Base-by-base conservation (phyloP, 805 yeast species). In the Cyberlindnera galapagoensis region DNA sequence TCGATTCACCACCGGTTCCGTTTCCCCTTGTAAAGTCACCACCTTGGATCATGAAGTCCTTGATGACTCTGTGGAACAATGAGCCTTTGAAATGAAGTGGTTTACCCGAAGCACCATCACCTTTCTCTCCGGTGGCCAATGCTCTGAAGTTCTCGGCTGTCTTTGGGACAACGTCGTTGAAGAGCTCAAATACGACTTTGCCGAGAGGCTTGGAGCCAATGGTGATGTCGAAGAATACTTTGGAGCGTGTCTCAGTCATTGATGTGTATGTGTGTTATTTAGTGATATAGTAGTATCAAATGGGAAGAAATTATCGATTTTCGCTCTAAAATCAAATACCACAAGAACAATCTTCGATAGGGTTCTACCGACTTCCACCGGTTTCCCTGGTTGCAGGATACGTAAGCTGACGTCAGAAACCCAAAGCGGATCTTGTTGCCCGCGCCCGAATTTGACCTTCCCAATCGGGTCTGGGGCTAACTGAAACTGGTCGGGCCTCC, bases 121-220 rank as follows among this genome's bases (percentile, higher is more conserved):
- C 94, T 49, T 80, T 77, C 53, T 85, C 94, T 17, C 97, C 97
- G 24, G 95, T 80, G 59, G 94, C 80, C 35, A 90, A 63, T 5
- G 90, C 86, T 39, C 86, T 71, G 67, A 88, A 88, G 62, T 88
- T 88, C 50, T 84, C 95, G 9, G 90, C 81, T 1, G 96, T 86
- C 54, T 76, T 80, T 32, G 96, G 96, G 9, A 81, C 94, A 19
- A 80, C 69, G 44, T 78, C 85, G 37, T 64, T 59, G 62, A 61
- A 79, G 34, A 90, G 65, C 54, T 85, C 87, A 54, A 90, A 77
- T 9, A 79, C 80, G 26, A 83, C 69, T 49, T 94, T 75, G 21
- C 97, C 97, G 36, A 71, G 67, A 4, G 74, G 63, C 35, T 63
- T 67, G 16, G 73, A 82, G 31, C 81, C 90, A 43, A 85, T 76